A percentile compares a stretch with the other conserved stretches of the same genome.
Conservation (phyloP, 176 grass and related monocot species). For the Hsuehochloa calcarea region DNA sequence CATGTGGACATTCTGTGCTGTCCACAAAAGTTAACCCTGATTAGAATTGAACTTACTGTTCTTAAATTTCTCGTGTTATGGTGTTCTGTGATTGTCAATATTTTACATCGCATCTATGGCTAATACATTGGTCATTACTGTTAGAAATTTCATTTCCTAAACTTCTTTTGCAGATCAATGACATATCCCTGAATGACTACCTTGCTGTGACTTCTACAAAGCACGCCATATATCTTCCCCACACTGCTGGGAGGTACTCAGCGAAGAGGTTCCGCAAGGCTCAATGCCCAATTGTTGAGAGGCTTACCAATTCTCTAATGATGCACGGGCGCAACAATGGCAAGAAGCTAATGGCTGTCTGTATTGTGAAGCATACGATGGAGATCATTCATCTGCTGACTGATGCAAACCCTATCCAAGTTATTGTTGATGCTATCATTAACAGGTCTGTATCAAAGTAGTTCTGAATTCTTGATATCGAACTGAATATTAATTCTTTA, state of each 20-base stretch:
- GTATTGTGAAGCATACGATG: constrained; percentile 59
- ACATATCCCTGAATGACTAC: constrained; percentile 63
- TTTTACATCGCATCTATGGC: neutral
- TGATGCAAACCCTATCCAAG: constrained; percentile 59
- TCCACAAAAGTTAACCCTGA: neutral
- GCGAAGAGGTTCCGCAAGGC: constrained; percentile 64
- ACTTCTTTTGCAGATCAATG: constrained; percentile 41
- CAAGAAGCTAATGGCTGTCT: constrained; percentile 58
- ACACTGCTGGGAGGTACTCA: constrained; percentile 60
- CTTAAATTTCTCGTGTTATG: neutral
- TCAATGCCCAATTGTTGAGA: constrained; percentile 61
- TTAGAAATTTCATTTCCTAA: neutral
- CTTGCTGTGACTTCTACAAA: constrained; percentile 45
- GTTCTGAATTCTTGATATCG: neutral
- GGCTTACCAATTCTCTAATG: constrained; percentile 61
- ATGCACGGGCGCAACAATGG: constrained; percentile 70
- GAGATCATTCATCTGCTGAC: constrained; percentile 70
- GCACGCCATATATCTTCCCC: constrained; percentile 57
- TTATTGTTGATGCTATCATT: constrained; percentile 64
- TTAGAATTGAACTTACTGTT: neutral
- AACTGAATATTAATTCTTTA: neutral
- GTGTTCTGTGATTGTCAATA: neutral
- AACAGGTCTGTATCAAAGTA: constrained; percentile 36
- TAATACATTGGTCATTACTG: neutral
- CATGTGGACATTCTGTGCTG: neutral